phyloP scores from a whole-genome alignment of 768 basidiomycete genomes.

The Kwoniella dejecticola region DNA sequence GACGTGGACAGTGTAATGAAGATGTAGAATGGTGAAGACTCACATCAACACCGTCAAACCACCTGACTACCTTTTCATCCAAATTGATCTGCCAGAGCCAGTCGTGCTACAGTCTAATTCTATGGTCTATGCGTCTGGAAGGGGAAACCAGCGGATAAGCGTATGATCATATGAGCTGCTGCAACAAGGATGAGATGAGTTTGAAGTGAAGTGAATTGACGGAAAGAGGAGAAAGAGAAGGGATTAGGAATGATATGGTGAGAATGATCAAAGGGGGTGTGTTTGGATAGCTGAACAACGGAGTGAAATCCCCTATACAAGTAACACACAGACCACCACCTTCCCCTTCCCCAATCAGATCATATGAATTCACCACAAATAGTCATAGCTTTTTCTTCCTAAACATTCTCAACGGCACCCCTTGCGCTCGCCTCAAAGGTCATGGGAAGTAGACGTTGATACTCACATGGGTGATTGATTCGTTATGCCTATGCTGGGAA shows the following conservation, averaged over 20 bases:
- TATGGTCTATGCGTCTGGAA: neutral
- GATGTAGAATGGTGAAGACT: neutral
- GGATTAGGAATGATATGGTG: neutral
- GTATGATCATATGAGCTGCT: neutral
- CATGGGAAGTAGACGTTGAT: neutral
- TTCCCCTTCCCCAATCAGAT: neutral
- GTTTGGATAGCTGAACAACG: constrained; percentile 5
- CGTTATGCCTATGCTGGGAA: neutral
- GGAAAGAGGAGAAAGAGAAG: neutral
- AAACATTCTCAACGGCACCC: too few species aligned
- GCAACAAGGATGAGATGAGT: neutral
- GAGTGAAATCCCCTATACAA: neutral
- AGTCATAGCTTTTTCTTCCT: too few species aligned
- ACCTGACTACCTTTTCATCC: neutral
- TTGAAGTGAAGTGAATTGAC: neutral
- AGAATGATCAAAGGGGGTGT: constrained; percentile 8
- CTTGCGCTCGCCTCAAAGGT: too few species aligned
- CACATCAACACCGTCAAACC: constrained; percentile 5
- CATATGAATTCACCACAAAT: too few species aligned
- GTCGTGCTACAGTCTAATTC: neutral
- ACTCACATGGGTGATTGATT: constrained; percentile 2
- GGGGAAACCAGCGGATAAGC: too few species aligned
- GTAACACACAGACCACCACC: constrained; percentile 4
- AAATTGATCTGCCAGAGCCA: neutral
- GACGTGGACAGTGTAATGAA: too few species aligned